phyloP scores from a whole-genome alignment of 352 stramenopile species.

The Phytophthora multivora region DNA sequence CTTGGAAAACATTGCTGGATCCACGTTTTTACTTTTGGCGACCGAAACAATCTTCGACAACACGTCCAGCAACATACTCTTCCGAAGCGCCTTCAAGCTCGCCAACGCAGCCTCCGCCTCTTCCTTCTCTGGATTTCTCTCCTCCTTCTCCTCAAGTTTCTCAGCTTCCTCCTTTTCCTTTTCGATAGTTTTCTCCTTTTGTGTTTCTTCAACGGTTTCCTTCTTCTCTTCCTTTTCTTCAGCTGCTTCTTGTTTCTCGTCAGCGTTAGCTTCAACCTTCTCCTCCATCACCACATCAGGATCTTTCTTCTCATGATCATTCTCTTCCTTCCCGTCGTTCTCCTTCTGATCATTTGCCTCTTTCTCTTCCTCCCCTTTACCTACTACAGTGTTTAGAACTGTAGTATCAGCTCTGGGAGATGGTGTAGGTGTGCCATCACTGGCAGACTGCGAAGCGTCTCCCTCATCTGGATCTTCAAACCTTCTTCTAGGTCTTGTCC shows the following conservation, averaged over 20 bases:
- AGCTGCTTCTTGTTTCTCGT: slow-evolving; percentile 4
- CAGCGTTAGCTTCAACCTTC: background rate
- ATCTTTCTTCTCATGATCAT: slow-evolving; percentile 1
- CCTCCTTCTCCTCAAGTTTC: slow-evolving; percentile 7
- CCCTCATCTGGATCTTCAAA: slow-evolving; percentile 40
- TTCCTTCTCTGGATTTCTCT: slow-evolving; percentile 24
- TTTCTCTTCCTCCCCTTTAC: slow-evolving; percentile 7
- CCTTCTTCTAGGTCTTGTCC: slow-evolving; percentile 35
- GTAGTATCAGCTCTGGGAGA: slow-evolving; percentile 22
- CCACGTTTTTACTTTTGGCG: slow-evolving; percentile 72
- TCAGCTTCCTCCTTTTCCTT: slow-evolving; percentile 2
- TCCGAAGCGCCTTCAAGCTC: slow-evolving; percentile 55
- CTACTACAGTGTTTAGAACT: background rate
- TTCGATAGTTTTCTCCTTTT: slow-evolving; percentile 5
- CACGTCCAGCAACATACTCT: slow-evolving; percentile 79
- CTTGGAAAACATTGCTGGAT: slow-evolving; percentile 60
- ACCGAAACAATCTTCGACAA: slow-evolving; percentile 84
- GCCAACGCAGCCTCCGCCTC: slow-evolving; percentile 49
- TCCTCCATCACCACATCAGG: slow-evolving; percentile 7
- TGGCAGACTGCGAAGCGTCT: slow-evolving; percentile 25
- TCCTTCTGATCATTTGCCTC: background rate
- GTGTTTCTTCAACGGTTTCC: background rate
- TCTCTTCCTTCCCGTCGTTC: background rate
- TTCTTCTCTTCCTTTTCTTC: slow-evolving; percentile 8
- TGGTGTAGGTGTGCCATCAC: slow-evolving; percentile 28